A percentile compares a stretch with the other conserved stretches of the same genome.
These are phyloP conservation scores for Mycotypha africana DNA, from an alignment of 371 early-diverging fungal species.

Conservation along the genomic window DNA sequence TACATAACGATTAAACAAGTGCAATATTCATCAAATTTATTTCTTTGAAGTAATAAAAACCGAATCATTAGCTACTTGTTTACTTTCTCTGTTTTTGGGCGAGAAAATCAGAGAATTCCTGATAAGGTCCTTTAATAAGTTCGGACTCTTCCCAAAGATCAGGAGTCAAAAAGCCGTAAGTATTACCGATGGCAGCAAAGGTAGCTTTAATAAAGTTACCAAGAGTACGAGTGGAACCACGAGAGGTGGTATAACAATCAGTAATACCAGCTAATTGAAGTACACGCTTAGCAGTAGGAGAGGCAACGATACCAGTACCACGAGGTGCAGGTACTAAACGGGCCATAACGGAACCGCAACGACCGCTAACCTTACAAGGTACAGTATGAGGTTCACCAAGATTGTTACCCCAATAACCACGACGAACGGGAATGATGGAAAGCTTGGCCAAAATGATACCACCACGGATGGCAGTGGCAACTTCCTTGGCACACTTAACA, in stretches of 20 bases:
- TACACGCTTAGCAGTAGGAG: constrained; percentile 96
- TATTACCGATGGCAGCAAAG: constrained; percentile 96
- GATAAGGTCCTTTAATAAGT: constrained; percentile 87
- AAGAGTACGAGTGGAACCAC: constrained; percentile 85
- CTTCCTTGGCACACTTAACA: constrained; percentile 99
- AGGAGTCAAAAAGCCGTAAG: constrained; percentile 96
- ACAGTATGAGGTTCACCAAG: constrained; percentile 99
- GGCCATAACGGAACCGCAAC: constrained; percentile 95
- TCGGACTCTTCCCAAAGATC: constrained; percentile 91
- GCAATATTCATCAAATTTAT: too few relatives aligned
- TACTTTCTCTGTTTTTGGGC: constrained; percentile 50
- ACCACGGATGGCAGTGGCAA: constrained; percentile 97
- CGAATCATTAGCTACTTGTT: background rate
- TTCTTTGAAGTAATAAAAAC: too few relatives aligned
- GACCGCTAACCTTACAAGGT: constrained; percentile 97
- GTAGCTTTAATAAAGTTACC: constrained; percentile 99
- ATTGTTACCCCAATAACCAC: constrained; percentile 98
- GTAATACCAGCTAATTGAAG: constrained; percentile 97
- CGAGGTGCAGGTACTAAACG: constrained; percentile 56
- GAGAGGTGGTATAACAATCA: constrained; percentile 96
- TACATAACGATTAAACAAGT: too few relatives aligned
- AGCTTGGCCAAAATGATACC: constrained; percentile 99
- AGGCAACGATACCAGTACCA: constrained; percentile 55
- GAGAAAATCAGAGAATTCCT: constrained; percentile 89
- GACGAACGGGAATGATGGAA: constrained; percentile 95